A percentile compares a stretch with the other conserved stretches of the same genome.
Evolutionary conservation across 2,329 filamentous ascomycete species (phyloP).

Genomic region (Epichloe sibirici): DNA sequence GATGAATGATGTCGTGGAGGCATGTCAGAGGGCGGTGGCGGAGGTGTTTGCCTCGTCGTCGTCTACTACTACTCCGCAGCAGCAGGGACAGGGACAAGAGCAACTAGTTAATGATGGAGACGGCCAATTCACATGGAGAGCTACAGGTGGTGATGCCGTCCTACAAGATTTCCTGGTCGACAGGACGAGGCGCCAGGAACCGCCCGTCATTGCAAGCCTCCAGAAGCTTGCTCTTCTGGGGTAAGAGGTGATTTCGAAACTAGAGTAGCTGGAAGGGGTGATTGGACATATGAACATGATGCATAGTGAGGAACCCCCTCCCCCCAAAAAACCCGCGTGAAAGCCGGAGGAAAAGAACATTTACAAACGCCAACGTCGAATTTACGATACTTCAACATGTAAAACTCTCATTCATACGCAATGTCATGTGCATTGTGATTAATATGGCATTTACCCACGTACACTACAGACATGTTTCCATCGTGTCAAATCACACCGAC

Average conservation of each 20-base stretch:
- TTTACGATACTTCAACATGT: too few species aligned
- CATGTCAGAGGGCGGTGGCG: slow-evolving; percentile 51
- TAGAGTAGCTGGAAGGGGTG: background rate
- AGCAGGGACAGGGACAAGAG: slow-evolving; percentile 7
- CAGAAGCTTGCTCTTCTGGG: slow-evolving; percentile 39
- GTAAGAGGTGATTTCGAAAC: slow-evolving; percentile 11
- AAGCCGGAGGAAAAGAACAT: too few species aligned
- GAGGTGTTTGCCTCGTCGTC: slow-evolving; percentile 50
- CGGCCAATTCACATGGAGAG: slow-evolving; percentile 15
- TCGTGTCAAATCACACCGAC: slow-evolving; percentile 5
- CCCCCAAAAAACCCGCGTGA: background rate
- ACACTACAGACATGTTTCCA: background rate
- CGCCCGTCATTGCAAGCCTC: slow-evolving; percentile 36
- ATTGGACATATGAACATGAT: background rate
- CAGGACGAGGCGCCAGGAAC: slow-evolving; percentile 30
- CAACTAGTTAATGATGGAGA: slow-evolving; percentile 10
- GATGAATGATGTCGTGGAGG: slow-evolving; percentile 60
- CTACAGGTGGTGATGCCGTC: slow-evolving; percentile 39
- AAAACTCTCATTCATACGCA: background rate
- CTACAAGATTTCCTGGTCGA: slow-evolving; percentile 37
- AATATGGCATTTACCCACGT: background rate
- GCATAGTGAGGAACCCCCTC: background rate
- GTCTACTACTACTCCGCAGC: slow-evolving; percentile 2
- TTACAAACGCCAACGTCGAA: too few species aligned
- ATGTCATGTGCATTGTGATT: background rate